Conservation (phyloP, 495 filamentous ascomycete genomes). For the Hypoxylon perforatum region DNA sequence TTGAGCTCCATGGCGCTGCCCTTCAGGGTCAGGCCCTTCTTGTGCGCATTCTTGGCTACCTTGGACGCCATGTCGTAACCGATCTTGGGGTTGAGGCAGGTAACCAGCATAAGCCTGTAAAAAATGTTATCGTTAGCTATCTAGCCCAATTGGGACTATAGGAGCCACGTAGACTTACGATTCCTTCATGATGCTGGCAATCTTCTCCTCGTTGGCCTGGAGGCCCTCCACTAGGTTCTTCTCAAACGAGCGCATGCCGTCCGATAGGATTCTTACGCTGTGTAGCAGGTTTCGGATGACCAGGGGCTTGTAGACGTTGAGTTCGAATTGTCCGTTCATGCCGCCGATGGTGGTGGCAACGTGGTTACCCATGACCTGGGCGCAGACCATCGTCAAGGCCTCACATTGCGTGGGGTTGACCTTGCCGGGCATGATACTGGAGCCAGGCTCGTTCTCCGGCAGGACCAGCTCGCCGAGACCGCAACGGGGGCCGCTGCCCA, state of each 20-base stretch:
- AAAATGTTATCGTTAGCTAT: constrained; percentile 19
- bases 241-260: constrained; percentile 95
- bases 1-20: constrained; percentile 93
- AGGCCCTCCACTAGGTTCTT: constrained; percentile 90
- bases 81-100: constrained; percentile 97
- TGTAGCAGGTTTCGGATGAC: constrained; percentile 95
- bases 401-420: constrained; percentile 99
- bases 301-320: constrained; percentile 99
- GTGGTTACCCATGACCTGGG: constrained; percentile 98
- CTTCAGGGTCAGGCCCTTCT: constrained; percentile 95
- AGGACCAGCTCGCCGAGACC: constrained; percentile 91
- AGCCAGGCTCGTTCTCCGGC: constrained; percentile 97
- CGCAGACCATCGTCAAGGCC: constrained; percentile 96
- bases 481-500: constrained; percentile 94
- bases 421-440: constrained; percentile 98
- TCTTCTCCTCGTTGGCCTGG: constrained; percentile 91
- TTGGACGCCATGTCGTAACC: constrained; percentile 98
- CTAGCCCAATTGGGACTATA: neutral
- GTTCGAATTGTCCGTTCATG: constrained; percentile 98
- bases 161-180: constrained; percentile 57
- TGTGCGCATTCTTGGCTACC: constrained; percentile 99
- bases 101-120: constrained; percentile 92
- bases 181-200: constrained; percentile 87
- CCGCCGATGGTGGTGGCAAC: constrained; percentile 89
- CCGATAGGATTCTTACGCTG: constrained; percentile 84